Evolutionary conservation across 2,329 filamentous ascomycete genomes (phyloP), one percentile per base, ranked within the genome.

Genomic region (Diaporthe sp.): DNA sequence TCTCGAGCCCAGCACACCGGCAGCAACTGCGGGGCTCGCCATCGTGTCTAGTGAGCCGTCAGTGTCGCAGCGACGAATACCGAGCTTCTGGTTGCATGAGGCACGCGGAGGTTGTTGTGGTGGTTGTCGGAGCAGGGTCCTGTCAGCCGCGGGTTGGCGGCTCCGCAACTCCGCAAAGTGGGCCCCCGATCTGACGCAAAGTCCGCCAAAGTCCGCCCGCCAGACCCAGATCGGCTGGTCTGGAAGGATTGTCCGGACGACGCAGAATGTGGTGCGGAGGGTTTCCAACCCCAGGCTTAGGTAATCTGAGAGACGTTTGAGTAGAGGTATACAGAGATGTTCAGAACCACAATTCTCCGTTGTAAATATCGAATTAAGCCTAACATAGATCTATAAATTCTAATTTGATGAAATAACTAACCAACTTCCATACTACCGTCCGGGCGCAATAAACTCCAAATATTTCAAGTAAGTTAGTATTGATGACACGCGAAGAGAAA

Each of bases 1-100:
- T 62, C 81, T 78, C 49, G 83, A 78, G 22, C 46, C 44, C n/a
- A 53, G 15, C 22, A 55, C 46, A 7, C 31, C 31, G 13, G 31
- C 9, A 19, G 31, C 65, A 28, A 28, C 7, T 22, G 15, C 15
- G 8, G 13, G 49, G 46, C 46, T 53, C 19, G 22, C 8, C 65
- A 68, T 68, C 3, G 4, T 17, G 42, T 34, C 2, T 1, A 4
- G 15, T 12, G 1, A 22, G 34, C 28, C 17, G 12, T 12, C 12
- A 42, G 5, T 42, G n/a, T 5, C 49, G 2, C 25, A 34, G 42
- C 1, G 8, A 34, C 8, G 19, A 34, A 3, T 34, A n/a, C 22
- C 2, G 13, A n/a, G 31, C 22, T 1, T 55, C n/a, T 42, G 6
- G 61, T 2, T 8, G 25, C 42, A 9, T 31, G 17, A 19, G 4